Conservation (phyloP, 108 stramenopile genomes). For the Cylindrotheca fusiformis region DNA sequence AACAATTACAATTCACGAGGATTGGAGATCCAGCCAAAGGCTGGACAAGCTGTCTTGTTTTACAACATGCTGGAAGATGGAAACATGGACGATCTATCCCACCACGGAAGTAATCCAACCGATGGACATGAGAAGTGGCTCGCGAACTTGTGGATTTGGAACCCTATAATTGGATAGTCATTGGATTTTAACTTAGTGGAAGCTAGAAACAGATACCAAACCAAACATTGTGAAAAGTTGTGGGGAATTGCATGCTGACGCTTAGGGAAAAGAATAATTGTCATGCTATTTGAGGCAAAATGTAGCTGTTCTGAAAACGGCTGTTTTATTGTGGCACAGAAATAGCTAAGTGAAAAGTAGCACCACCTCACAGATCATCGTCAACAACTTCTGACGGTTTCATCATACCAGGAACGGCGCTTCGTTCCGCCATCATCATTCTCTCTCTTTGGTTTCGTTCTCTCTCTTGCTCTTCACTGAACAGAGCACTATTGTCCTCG, state of each 20-base stretch:
- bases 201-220: too few relatives aligned
- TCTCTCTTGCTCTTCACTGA: constrained; percentile 86
- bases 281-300: too few relatives aligned
- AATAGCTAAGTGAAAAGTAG: too few relatives aligned
- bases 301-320: too few relatives aligned
- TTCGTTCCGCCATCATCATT: constrained; percentile 70
- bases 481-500: constrained; percentile 96
- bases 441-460: constrained; percentile 62
- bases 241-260: too few relatives aligned
- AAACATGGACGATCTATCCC: constrained; percentile 87
- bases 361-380: constrained; percentile 79
- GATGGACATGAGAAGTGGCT: constrained; percentile 59
- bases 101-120: constrained; percentile 79
- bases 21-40: constrained; percentile 65
- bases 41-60: constrained; percentile 83
- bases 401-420: constrained; percentile 95
- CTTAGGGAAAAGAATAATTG: too few relatives aligned
- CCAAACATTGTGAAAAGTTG: too few relatives aligned
- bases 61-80: constrained; percentile 91
- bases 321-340: too few relatives aligned
- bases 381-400: constrained; percentile 94
- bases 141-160: constrained; percentile 72
- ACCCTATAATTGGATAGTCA: constrained; percentile 17
- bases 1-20: constrained; percentile 70
- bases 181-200: too few relatives aligned